Base-by-base conservation (phyloP, 2,329 filamentous ascomycete species). In the Cercospora zeina region DNA sequence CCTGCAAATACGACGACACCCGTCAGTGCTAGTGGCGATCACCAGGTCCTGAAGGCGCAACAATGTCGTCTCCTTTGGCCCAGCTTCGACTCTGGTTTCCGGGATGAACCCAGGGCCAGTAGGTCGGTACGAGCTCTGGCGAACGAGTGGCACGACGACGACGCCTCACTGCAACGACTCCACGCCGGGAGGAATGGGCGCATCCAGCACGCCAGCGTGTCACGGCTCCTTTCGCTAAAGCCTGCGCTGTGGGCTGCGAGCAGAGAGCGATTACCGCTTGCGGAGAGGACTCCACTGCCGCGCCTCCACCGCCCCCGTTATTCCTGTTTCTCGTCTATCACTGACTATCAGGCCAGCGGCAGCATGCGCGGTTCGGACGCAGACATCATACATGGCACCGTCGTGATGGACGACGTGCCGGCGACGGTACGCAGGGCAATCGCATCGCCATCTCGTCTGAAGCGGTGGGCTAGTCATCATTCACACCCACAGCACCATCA, bases 101-200 rank as follows among this genome's bases (percentile, higher is more conserved):
- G 60, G 58, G 63, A 57, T 42, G 59, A 51, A 61, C 63, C 62
- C 54, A 27, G 56, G 53, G 49, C 62, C 65, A 62, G 54, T 34
- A 16, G 34, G 33, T 34, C 61, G 65, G 65, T 50, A 63, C 27
- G 54, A 30, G 45, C 24, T 54, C 39, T 36, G 21, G 34, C 31
- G 56, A 45, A 33, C 59, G 34, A 60, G 61, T 61, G 53, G 60
- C 21, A 36, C 21, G 24, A 21, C 51, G 14, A 19, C 36, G 36
- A 50, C 58, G 65, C 63, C 61, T 67, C 58, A 55, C 55, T 63
- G 58, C 58, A n/a, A 24, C 8, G 47, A 21, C 47, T 30, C 24
- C 47, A 30, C 47, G 47, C 47, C 30, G 27, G 33, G 56, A 54
- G 36, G 36, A 39, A 16, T 27, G 14, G 8, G 34, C 8, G 34